These are phyloP conservation scores for Megacollybia marginata DNA, from an alignment of 768 basidiomycete genomes.

Conservation along the genomic window DNA sequence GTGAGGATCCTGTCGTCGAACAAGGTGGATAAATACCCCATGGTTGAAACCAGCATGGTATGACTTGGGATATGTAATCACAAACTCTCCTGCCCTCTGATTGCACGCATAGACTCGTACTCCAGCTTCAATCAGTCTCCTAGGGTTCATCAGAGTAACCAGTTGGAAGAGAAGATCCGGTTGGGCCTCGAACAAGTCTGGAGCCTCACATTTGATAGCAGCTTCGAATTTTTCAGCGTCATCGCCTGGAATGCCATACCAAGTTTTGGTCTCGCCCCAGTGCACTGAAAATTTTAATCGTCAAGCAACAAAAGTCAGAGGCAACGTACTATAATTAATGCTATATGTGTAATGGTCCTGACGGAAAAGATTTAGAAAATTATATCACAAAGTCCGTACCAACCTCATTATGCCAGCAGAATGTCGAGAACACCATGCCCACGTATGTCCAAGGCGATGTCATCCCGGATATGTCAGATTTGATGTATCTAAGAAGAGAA, in stretches of 20 bases:
- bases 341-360: conserved; percentile 98
- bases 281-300: conserved; percentile 56
- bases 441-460: conserved; percentile 99
- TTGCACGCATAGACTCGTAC: conserved; percentile 93
- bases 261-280: conserved; percentile 99
- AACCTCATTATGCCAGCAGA: conserved; percentile 99
- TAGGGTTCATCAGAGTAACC: conserved; percentile 95
- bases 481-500: conserved; percentile 93
- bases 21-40: conserved; percentile 54
- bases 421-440: conserved; percentile 98
- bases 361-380: conserved; percentile 1
- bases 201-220: conserved; percentile 91
- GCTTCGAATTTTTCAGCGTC: conserved; percentile 95
- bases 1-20: conserved; percentile 3
- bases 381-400: conserved; percentile 11
- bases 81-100: conserved; percentile 95
- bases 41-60: conserved; percentile 99
- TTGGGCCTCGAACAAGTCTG: conserved; percentile 96
- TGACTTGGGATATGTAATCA: conserved; percentile 95
- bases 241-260: conserved; percentile 97
- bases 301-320: conserved; percentile 8
- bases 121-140: conserved; percentile 76
- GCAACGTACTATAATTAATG: conserved; percentile 78
- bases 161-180: conserved; percentile 96
- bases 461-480: conserved; percentile 99